A percentile compares a stretch with the other conserved stretches of the same genome.
Conservation (phyloP, 2,329 filamentous ascomycete genomes). For the Monosporascus sp. region DNA sequence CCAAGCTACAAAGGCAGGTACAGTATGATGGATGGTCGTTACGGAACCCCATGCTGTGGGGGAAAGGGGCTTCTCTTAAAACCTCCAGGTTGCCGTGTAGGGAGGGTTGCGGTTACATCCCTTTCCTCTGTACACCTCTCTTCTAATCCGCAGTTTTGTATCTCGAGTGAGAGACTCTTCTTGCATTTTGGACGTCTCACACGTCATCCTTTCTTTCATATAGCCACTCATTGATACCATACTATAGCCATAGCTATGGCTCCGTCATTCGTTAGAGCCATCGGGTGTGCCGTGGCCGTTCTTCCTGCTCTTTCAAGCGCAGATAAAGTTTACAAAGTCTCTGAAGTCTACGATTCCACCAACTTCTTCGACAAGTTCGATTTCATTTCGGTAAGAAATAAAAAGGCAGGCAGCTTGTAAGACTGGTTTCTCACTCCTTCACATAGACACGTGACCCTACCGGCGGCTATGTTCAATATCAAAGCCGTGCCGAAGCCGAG, state of each 20-base stretch:
- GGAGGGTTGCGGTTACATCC: conserved; percentile 1
- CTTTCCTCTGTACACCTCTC: conserved; percentile 11
- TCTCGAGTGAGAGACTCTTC: conserved; percentile 25
- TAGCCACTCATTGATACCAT: conserved; percentile 21
- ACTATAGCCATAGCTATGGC: conserved; percentile 31
- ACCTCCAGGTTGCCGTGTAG: background rate
- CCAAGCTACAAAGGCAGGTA: background rate
- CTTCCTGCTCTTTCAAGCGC: conserved; percentile 27
- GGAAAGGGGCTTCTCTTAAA: background rate
- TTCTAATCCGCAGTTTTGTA: conserved; percentile 15
- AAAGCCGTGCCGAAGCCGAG: conserved; percentile 28
- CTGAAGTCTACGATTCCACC: conserved; percentile 33
- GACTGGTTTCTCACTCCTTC: background rate
- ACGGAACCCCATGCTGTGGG: background rate
- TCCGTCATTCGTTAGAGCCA: conserved; percentile 31
- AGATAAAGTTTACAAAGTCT: conserved; percentile 30
- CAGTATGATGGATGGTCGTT: background rate
- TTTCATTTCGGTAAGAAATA: conserved; percentile 31
- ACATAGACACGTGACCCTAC: conserved; percentile 48
- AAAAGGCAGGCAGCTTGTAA: background rate
- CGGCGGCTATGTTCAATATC: conserved; percentile 57
- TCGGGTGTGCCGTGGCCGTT: conserved; percentile 33
- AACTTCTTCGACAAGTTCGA: conserved; percentile 46
- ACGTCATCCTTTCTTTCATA: conserved; percentile 38
- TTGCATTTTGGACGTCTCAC: conserved; percentile 37